Conservation (phyloP, 1,139 yeast genomes). For the Debaryomycetaceae sp. region DNA sequence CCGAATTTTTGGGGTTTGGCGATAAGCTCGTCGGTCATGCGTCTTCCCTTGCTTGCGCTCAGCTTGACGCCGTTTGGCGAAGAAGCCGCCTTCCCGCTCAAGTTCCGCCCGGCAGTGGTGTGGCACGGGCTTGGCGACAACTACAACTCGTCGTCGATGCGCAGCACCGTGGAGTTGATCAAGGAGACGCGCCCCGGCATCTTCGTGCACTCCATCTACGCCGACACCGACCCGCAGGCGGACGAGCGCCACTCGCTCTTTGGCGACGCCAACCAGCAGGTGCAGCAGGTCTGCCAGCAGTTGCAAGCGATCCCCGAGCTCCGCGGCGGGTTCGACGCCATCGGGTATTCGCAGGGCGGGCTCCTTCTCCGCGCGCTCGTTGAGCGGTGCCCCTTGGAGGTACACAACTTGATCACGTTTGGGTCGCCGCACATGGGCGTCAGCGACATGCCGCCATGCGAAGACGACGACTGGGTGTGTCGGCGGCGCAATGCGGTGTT, state of each 20-base stretch:
- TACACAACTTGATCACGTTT: slow-evolving; percentile 60
- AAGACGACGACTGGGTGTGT: slow-evolving; percentile 57
- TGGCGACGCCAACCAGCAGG: slow-evolving; percentile 52
- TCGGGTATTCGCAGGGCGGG: slow-evolving; percentile 86
- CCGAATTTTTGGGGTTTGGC: too few relatives aligned
- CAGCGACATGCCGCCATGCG: slow-evolving; percentile 63
- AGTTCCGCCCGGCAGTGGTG: slow-evolving; percentile 17
- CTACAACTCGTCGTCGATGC: slow-evolving; percentile 61
- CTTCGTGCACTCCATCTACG: slow-evolving; percentile 47
- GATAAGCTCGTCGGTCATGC: too few relatives aligned
- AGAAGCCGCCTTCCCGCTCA: slow-evolving; percentile 1
- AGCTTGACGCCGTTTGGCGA: too few relatives aligned
- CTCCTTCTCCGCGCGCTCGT: slow-evolving; percentile 62
- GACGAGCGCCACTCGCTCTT: slow-evolving; percentile 56
- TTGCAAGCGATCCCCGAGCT: slow-evolving; percentile 38
- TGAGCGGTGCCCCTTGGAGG: slow-evolving; percentile 50
- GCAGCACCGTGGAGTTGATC: slow-evolving; percentile 40
- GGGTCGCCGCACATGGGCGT: slow-evolving; percentile 85
- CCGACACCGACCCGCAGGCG: slow-evolving; percentile 43
- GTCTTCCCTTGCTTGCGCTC: too few relatives aligned
- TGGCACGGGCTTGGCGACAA: slow-evolving; percentile 89
- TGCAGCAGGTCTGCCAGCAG: slow-evolving; percentile 37
- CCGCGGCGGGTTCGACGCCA: slow-evolving; percentile 58
- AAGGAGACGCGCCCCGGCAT: slow-evolving; percentile 45
- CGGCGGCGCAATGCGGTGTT: slow-evolving; percentile 49